These are phyloP conservation scores for Geosmithia putterillii DNA, from an alignment of 2,329 filamentous ascomycete genomes.

Conservation along the genomic window DNA sequence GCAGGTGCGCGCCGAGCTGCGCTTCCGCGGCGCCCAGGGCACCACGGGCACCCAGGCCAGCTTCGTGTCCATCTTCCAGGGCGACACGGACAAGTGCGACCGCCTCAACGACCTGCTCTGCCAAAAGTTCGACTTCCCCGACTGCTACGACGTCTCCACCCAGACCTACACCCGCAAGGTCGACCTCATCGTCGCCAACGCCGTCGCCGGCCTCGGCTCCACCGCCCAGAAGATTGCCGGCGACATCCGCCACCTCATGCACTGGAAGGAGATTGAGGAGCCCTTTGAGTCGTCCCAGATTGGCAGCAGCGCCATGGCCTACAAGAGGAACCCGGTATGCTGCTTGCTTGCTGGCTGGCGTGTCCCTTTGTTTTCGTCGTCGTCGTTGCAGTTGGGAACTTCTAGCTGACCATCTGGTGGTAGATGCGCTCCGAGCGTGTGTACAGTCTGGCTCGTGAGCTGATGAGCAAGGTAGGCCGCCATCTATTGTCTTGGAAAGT, in stretches of 20 bases:
- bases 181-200: slow-evolving; percentile 69
- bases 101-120: slow-evolving; percentile 43
- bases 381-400: background rate
- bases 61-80: slow-evolving; percentile 40
- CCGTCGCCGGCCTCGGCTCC: slow-evolving; percentile 67
- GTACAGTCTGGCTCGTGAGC: slow-evolving; percentile 30
- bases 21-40: slow-evolving; percentile 58
- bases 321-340: slow-evolving; percentile 27
- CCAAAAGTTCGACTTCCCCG: slow-evolving; percentile 39
- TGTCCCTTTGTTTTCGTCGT: background rate
- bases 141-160: slow-evolving; percentile 45
- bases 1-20: slow-evolving; percentile 52
- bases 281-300: slow-evolving; percentile 74
- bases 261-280: slow-evolving; percentile 76
- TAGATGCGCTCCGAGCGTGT: slow-evolving; percentile 37
- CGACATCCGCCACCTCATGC: slow-evolving; percentile 63
- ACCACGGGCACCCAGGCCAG: slow-evolving; percentile 71
- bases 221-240: slow-evolving; percentile 58
- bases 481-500: background rate
- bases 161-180: slow-evolving; percentile 67
- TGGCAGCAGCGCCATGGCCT: slow-evolving; percentile 36
- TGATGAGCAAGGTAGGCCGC: slow-evolving; percentile 8
- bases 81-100: slow-evolving; percentile 35
- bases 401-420: background rate
- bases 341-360: slow-evolving; percentile 16